These are phyloP conservation scores for Botrytis fragariae DNA, from an alignment of 2,329 filamentous ascomycete species.

Conservation along the genomic window DNA sequence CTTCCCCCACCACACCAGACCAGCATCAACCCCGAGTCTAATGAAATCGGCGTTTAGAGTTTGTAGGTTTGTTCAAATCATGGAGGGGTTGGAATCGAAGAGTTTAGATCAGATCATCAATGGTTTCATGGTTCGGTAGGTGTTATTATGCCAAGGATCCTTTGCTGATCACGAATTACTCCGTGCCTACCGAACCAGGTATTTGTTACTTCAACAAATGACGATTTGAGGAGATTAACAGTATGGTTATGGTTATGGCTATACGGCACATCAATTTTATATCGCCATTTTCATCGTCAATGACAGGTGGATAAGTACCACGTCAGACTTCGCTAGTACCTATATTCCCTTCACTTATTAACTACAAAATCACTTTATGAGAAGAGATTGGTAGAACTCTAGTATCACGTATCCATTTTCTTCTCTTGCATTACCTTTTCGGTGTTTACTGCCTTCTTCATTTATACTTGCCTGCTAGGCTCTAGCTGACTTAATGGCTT, in stretches of 20 bases:
- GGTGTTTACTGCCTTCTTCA: background rate
- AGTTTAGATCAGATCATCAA: conserved; percentile 4
- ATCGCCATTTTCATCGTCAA: background rate
- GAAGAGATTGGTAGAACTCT: background rate
- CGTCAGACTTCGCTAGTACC: background rate
- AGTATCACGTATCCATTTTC: background rate
- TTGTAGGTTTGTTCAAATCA: background rate
- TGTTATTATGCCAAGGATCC: background rate
- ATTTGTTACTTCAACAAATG: background rate
- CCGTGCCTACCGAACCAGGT: background rate
- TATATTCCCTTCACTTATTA: background rate
- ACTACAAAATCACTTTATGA: background rate
- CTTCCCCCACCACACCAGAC: conserved; percentile 8
- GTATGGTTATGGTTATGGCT: background rate
- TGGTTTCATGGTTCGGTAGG: background rate
- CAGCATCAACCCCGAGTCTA: conserved; percentile 14
- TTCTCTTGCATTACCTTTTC: background rate
- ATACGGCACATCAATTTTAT: background rate
- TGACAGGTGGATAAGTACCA: conserved; percentile 7
- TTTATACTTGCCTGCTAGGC: background rate
- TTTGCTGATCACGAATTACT: background rate
- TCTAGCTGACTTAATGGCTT: background rate
- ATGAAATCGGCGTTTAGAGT: conserved; percentile 2
- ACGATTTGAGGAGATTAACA: background rate
- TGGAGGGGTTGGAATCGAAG: conserved; percentile 4